phyloP scores from a whole-genome alignment of 1,139 yeast species.

The Nakaseomyces bracarensis region DNA sequence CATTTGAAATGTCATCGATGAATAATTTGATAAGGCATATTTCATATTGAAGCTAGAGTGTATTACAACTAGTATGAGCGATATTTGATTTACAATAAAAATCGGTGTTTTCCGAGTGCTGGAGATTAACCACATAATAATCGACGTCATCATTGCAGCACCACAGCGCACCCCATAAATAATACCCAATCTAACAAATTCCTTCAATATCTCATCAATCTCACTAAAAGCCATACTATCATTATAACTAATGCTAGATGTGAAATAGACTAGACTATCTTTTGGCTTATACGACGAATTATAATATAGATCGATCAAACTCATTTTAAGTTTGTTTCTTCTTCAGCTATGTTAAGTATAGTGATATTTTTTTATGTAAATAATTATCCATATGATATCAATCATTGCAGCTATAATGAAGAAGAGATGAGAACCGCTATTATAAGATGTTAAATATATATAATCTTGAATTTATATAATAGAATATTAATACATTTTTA shows the following conservation, averaged over 20 bases:
- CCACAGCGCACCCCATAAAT: conserved; percentile 39
- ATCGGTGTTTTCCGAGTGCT: conserved; percentile 53
- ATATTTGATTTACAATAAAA: conserved; percentile 56
- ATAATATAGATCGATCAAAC: neutral
- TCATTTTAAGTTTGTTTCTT: neutral
- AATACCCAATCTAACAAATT: conserved; percentile 32
- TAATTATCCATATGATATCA: neutral
- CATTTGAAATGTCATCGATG: conserved; percentile 42
- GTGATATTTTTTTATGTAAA: too few species aligned
- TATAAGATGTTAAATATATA: too few species aligned
- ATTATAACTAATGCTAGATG: conserved; percentile 28
- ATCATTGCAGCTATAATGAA: too few species aligned
- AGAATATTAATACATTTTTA: too few species aligned
- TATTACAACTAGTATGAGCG: conserved; percentile 46
- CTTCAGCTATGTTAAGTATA: too few species aligned
- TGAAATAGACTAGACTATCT: conserved; percentile 21
- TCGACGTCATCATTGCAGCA: conserved; percentile 36
- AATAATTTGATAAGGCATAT: conserved; percentile 46
- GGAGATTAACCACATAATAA: conserved; percentile 38
- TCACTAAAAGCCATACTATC: conserved; percentile 32
- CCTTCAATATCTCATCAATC: conserved; percentile 32
- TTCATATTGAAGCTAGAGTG: conserved; percentile 53
- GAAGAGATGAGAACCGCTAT: too few species aligned
- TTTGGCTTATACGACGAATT: conserved; percentile 21
- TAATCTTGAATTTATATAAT: too few species aligned